Base-by-base conservation (phyloP, 2,329 filamentous ascomycete species). In the Paramyrothecium roridum region DNA sequence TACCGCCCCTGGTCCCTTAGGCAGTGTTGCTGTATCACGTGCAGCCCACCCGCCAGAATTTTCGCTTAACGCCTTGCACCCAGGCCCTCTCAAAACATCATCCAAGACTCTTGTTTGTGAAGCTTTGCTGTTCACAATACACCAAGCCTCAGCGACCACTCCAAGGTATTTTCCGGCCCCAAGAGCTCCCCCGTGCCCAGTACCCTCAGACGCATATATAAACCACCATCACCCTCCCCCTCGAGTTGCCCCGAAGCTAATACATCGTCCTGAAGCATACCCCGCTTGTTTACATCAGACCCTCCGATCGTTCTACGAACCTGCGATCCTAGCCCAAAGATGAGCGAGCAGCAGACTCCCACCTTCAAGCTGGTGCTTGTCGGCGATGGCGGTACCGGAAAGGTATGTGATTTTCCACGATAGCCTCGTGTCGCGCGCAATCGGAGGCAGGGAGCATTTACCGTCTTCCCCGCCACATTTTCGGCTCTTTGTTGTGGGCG, bases 361-460 rank as follows among this genome's bases (percentile, higher is more conserved):
- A 96, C 91, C 77, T 99, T 99, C 89, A 99, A 99, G 91, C 91
- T 99, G 71, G 95, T 99, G 76, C 91, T 99, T 80, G 95, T 99
- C 73, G 95, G 95, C 77, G 95, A 99, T 76, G 95, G 95, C 80
- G 95, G 95, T 85, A 99, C 95, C 71, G 95, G 95, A 82, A 99
- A 99, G 93, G 95, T 96, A 60, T 59, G 70, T 73, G 7, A 37
- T 6, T 30, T 19, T 10, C 12, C 12, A 22, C 30, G 16, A 51
- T 8, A 20, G 7, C 37, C 43, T n/a, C 50, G 13, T n/a, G 21
- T 33, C 46, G 79, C 79, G 87, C 73, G 56, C 22, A 54, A 56
- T 46, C 40, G 20, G 50, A 23, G 46, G 43, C 30, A 26, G n/a
- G 52, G 33, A 22, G 30, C 45, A 51, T 53, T 53, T 53, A 48